Evolutionary conservation across 2,329 filamentous ascomycete genomes (phyloP), one percentile per base, ranked within the genome.

Genomic region (Penicillium sp.): DNA sequence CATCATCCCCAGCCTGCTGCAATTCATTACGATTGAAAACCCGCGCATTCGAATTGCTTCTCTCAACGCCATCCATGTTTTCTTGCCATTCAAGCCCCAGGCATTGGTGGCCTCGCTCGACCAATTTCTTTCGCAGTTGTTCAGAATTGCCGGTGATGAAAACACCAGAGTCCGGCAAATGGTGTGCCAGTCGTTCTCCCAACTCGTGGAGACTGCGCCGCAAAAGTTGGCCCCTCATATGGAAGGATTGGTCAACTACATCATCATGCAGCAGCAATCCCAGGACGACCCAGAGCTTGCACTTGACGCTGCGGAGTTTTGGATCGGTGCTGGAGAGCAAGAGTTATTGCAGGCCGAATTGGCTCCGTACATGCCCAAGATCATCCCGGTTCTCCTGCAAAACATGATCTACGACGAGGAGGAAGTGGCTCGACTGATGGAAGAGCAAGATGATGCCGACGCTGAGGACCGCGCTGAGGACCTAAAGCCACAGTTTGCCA

Each of bases 321-420:
- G 95, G 91, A 84, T 99, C 42, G 91, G 91, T 37, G 87, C 96
- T 19, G 92, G 91, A 57, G 94, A 97, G 71, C 90, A 96, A 69
- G 84, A 89, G 40, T 84, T 88, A 56, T 78, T 97, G 50, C 91
- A 90, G 78, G 82, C 86, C 62, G 83, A 85, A 0, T 79, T 99
- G 43, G 86, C 83, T 9, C 91, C 91, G 0, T 90, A 90, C 69
- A 84, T 97, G 53, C 76, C 83, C 62, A 90, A 89, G 72, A 93
- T 97, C 61, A 88, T 99, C 30, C 94, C 94, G 0, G 89, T 97
- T 1, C 78, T 99, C 49, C 82, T 99, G 8, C 86, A 94, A 62
- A 95, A 90, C 70, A 99, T 99, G 93, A 86, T 97, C 1, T 99
- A 97, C 73, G 90, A 89, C 67, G 90, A 94, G 61, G 94, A 99